Evolutionary conservation across 2,329 filamentous ascomycete species (phyloP).

Genomic region (Aspergillus novofumigatus): DNA sequence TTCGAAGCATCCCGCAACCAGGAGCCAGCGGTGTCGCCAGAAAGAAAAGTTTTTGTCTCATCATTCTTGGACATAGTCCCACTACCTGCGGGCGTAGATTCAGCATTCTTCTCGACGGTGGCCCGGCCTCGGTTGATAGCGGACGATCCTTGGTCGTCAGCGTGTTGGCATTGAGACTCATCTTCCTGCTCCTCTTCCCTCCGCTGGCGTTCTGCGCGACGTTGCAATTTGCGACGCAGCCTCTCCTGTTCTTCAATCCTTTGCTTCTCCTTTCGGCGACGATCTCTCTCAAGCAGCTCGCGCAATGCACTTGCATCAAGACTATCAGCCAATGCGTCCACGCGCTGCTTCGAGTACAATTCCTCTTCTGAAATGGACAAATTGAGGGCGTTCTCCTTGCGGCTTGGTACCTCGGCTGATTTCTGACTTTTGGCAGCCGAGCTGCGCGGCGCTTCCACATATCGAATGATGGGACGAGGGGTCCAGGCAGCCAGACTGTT

Average conservation of each 20-base stretch:
- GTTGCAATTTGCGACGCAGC: conserved; percentile 46
- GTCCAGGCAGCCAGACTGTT: conserved; percentile 76
- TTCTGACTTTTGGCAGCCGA: conserved; percentile 44
- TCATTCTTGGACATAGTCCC: conserved; percentile 2
- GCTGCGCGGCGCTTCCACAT: conserved; percentile 62
- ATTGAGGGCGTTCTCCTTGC: conserved; percentile 50
- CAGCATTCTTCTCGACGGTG: conserved; percentile 6
- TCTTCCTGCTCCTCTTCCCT: conserved; percentile 49
- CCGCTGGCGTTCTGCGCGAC: conserved; percentile 51
- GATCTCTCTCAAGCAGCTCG: conserved; percentile 85
- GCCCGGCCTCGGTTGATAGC: conserved; percentile 5
- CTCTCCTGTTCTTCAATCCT: conserved; percentile 64
- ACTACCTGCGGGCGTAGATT: conserved; percentile 6
- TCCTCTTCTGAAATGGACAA: conserved; percentile 59
- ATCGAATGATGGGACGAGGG: conserved; percentile 78
- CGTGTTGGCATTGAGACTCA: conserved; percentile 4
- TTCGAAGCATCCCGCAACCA: conserved; percentile 34
- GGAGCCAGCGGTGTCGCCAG: conserved; percentile 19
- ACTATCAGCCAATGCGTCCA: conserved; percentile 72
- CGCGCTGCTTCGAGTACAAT: conserved; percentile 57
- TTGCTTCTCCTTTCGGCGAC: conserved; percentile 73
- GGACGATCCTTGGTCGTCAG: conserved; percentile 4
- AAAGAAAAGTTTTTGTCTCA: conserved; percentile 6
- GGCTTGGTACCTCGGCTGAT: conserved; percentile 46
- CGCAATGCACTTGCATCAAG: conserved; percentile 79